A percentile compares a stretch with the other conserved stretches of the same genome.
Conservation (phyloP, 495 filamentous ascomycete genomes). For the Penicillium waksmanii region DNA sequence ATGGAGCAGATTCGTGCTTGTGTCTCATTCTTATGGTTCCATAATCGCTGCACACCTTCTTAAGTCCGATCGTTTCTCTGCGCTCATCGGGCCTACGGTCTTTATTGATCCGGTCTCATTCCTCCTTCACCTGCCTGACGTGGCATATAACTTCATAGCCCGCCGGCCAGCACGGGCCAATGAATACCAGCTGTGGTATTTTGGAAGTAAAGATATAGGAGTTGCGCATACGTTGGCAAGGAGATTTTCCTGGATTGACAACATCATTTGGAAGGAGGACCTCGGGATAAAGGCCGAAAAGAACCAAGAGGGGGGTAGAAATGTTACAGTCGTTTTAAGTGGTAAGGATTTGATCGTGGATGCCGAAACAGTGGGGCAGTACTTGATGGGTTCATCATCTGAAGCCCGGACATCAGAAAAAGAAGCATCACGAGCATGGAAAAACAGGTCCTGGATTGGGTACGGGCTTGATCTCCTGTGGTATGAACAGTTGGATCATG, state of each 20-base stretch:
- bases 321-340: constrained; percentile 9
- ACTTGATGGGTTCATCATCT: constrained; percentile 8
- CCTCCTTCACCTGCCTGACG: constrained; percentile 13
- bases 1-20: constrained; percentile 12
- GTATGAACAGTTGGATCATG: constrained; percentile 9
- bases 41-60: constrained; percentile 14
- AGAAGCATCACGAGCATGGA: background rate
- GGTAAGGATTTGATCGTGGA: constrained; percentile 9
- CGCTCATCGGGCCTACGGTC: background rate
- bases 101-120: constrained; percentile 11
- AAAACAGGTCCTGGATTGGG: constrained; percentile 7
- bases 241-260: constrained; percentile 13
- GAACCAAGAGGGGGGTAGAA: constrained; percentile 3
- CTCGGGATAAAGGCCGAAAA: constrained; percentile 2
- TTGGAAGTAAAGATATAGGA: constrained; percentile 11
- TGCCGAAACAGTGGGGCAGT: constrained; percentile 4
- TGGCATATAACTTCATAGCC: constrained; percentile 18
- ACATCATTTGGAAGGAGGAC: constrained; percentile 15
- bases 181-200: constrained; percentile 16
- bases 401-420: background rate
- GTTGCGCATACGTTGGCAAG: constrained; percentile 13
- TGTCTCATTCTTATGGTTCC: constrained; percentile 16
- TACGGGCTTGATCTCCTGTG: constrained; percentile 7
- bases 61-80: constrained; percentile 5
- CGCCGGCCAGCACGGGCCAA: constrained; percentile 12